Base-by-base conservation (phyloP, 225 moss, liverwort and hornwort species). In the Marchantia paleacea region DNA sequence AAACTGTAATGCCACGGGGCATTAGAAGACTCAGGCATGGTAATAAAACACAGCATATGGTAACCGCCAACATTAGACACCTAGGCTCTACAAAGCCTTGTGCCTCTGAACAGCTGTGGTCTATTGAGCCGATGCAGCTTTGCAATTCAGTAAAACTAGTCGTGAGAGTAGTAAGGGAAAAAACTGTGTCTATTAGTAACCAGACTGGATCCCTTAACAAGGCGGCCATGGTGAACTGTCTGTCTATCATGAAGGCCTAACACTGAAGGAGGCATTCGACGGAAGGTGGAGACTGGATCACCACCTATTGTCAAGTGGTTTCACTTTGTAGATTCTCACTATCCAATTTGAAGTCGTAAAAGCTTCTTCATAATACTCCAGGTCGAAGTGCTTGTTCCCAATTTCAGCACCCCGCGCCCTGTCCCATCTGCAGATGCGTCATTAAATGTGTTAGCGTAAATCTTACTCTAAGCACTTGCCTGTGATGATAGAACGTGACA, bases 311-410 rank as follows among this genome's bases (percentile, higher is more conserved):
- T 90, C 91, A n/a, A 85, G 91, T 80, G 90, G 91, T 78, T 99
- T 99, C 86, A 99, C 94, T 95, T 95, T 99, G 86, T 94, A 99
- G 62, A 99, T 91, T 77, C 95, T 92, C 76, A 95, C 95, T 72
- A 99, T 99, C 99, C 99, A 99, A 74, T 99, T 99, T 0, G 91
- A 89, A 22, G 95, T 94, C 26, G 99, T 99, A 81, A 94, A 99
- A 24, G 99, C 94, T 83, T 99, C 95, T 83, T 99, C 99, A 61
- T 95, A 84, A 48, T 91, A 91, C 81, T 89, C 89, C 69, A 99
- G 87, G 57, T 94, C 90, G 5, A 99, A 53, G 50, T 95, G 84
- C 84, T 95, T 99, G 85, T 95, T 94, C 29, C 99, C 99, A 83
- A 99, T 99, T 87, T 99, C 99, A 77, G 88, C 88, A 31, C 91